These are phyloP conservation scores for Pyrrhoderma noxium DNA, from an alignment of 1,284 basidiomycete species.

Conservation along the genomic window DNA sequence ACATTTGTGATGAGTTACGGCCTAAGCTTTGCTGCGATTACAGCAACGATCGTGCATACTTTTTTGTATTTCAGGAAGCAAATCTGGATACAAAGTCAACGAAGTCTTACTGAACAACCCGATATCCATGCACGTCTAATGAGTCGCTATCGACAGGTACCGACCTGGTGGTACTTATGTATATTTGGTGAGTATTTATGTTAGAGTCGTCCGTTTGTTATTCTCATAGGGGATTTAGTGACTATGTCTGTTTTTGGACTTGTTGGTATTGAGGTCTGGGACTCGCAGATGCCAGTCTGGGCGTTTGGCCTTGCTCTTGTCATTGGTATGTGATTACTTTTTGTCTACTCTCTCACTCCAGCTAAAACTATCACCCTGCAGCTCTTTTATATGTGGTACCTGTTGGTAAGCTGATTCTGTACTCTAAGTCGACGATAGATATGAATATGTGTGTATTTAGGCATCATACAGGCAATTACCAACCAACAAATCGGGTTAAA, in stretches of 20 bases:
- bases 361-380: conserved; percentile 33
- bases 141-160: conserved; percentile 52
- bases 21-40: conserved; percentile 61
- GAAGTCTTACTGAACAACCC: conserved; percentile 60
- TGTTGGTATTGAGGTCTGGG: conserved; percentile 37
- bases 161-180: conserved; percentile 43
- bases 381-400: conserved; percentile 32
- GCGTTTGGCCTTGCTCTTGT: conserved; percentile 18
- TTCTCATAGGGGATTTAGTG: conserved; percentile 2
- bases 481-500: conserved; percentile 32
- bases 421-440: too few relatives aligned
- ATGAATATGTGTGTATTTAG: conserved; percentile 11
- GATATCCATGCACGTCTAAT: conserved; percentile 83
- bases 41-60: conserved; percentile 66
- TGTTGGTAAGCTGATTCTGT: conserved; percentile 20
- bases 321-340: conserved; percentile 11
- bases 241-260: conserved; percentile 32
- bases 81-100: conserved; percentile 54
- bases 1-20: conserved; percentile 65
- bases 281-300: conserved; percentile 34
- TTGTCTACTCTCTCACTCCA: conserved; percentile 31
- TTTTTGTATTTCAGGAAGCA: conserved; percentile 72
- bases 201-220: not conserved
- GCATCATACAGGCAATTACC: conserved; percentile 35
- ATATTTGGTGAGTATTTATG: conserved; percentile 15